Conservation (phyloP, 2,329 filamentous ascomycete species). For the Alternaria angustiovoidea region DNA sequence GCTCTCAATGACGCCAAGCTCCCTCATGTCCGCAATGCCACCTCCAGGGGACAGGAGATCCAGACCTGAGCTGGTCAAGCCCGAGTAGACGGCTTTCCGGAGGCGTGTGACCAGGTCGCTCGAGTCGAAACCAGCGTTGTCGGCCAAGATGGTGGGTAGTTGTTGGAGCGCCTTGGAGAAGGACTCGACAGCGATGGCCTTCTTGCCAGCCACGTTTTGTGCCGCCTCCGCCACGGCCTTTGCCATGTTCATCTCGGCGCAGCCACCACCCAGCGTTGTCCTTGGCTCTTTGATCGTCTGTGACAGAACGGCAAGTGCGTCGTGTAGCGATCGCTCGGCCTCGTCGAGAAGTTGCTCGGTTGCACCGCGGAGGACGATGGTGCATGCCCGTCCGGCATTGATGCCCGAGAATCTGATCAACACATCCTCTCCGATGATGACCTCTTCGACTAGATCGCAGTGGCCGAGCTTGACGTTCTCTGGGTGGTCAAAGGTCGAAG, state of each 20-base stretch:
- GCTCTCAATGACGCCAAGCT: conserved; percentile 93
- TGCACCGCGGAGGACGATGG: conserved; percentile 92
- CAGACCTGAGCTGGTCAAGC: conserved; percentile 88
- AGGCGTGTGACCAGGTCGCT: conserved; percentile 91
- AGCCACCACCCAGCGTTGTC: conserved; percentile 93
- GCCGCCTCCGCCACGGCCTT: conserved; percentile 95
- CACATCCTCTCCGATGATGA: conserved; percentile 98
- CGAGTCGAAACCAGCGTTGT: conserved; percentile 96
- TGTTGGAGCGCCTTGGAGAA: conserved; percentile 91
- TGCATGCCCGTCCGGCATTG: conserved; percentile 92
- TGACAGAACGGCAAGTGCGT: conserved; percentile 93
- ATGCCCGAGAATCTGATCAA: conserved; percentile 98
- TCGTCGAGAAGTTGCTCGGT: conserved; percentile 97
- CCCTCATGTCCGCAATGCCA: conserved; percentile 93
- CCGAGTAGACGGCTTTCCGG: conserved; percentile 93
- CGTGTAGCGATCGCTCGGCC: conserved; percentile 93
- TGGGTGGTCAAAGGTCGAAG: conserved; percentile 97
- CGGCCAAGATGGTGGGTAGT: conserved; percentile 93
- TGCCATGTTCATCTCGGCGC: conserved; percentile 98
- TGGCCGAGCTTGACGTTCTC: conserved; percentile 96
- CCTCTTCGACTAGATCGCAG: conserved; percentile 95
- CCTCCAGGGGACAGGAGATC: conserved; percentile 90
- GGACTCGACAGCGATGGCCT: conserved; percentile 88
- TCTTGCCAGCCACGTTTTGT: conserved; percentile 95
- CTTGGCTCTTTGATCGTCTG: conserved; percentile 95